These are phyloP conservation scores for Mycosphaerella sp. DNA, from an alignment of 2,329 filamentous ascomycete species.

Conservation along the genomic window DNA sequence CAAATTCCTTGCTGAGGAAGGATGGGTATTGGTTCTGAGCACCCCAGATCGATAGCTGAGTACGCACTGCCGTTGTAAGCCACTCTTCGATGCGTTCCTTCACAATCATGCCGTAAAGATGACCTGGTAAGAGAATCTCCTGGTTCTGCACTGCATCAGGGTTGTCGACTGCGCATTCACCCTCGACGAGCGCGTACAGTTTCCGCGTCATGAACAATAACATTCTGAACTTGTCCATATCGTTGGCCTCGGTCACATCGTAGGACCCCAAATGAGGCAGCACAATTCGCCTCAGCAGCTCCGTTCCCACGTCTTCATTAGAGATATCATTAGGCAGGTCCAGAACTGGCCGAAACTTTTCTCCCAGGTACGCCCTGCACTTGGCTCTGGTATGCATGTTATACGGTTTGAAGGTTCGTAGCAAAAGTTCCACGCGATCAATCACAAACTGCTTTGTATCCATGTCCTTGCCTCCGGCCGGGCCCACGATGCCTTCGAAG, in stretches of 20 bases:
- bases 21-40: constrained; percentile 46
- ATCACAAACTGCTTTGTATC: constrained; percentile 85
- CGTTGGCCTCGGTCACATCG: constrained; percentile 74
- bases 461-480: constrained; percentile 66
- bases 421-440: constrained; percentile 83
- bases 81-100: constrained; percentile 94
- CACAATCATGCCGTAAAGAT: constrained; percentile 88
- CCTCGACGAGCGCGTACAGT: constrained; percentile 84
- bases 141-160: constrained; percentile 96
- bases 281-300: constrained; percentile 85
- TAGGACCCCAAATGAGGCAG: constrained; percentile 85
- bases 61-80: constrained; percentile 54
- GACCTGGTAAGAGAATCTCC: constrained; percentile 87
- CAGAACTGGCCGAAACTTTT: constrained; percentile 85
- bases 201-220: constrained; percentile 95
- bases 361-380: constrained; percentile 78
- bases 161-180: constrained; percentile 89
- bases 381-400: constrained; percentile 73
- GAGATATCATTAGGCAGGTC: constrained; percentile 77
- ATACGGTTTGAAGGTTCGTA: constrained; percentile 91
- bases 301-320: constrained; percentile 82
- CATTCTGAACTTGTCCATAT: constrained; percentile 89
- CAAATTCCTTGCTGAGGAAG: constrained; percentile 72
- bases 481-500: constrained; percentile 85
- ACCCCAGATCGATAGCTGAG: constrained; percentile 46